Base-by-base conservation (phyloP, 768 basidiomycete genomes). In the Auriscalpium vulgare region DNA sequence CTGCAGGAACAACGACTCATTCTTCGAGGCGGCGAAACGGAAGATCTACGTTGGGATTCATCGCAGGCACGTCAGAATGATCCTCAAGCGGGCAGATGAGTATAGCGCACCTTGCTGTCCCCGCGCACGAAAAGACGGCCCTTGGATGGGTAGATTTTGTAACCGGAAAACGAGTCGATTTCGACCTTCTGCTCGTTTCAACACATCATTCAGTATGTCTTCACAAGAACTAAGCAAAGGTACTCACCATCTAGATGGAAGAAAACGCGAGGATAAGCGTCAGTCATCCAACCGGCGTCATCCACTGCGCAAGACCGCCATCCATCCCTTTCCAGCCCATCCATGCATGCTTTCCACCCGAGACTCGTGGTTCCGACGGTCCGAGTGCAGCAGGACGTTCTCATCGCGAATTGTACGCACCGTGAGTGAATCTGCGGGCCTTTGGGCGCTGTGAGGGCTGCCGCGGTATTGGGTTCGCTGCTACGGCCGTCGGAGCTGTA, bases 141-240 rank as follows among this genome's bases (percentile, higher is more conserved):
- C 88, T 88, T 95, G 75, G 84, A 84, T 64, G 95, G 95, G 85
- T 98, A 99, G 80, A 99, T 95, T 69, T 88, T 87, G 84, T 80
- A 93, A 67, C 91, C 91, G 67, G 94, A 95, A 83, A 99, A 98
- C 57, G 87, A 87, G 80, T 97, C 97, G 78, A 93, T 89, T 77
- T 98, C 95, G 80, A 97, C 85, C 85, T 97, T 97, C 89, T 91
- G 60, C 58, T 66, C 65, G 67, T 68, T 50, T 34, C 43, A 13
- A 68, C 68, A 56, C 52, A 65, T 65, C 61, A 66, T 73, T 64
- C 68, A 47, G 50, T 53, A 1, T 13, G 53, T 55, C 19, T 14
- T 17, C 37, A 19, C 35, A 19, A 8, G 7, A 45, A 21, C 49
- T 43, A 9, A 13, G 16, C 13, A 54, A 40, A 5, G 19, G 10